These are phyloP conservation scores for Scheffersomyces lignosus DNA, from an alignment of 805 yeast genomes.

Conservation along the genomic window DNA sequence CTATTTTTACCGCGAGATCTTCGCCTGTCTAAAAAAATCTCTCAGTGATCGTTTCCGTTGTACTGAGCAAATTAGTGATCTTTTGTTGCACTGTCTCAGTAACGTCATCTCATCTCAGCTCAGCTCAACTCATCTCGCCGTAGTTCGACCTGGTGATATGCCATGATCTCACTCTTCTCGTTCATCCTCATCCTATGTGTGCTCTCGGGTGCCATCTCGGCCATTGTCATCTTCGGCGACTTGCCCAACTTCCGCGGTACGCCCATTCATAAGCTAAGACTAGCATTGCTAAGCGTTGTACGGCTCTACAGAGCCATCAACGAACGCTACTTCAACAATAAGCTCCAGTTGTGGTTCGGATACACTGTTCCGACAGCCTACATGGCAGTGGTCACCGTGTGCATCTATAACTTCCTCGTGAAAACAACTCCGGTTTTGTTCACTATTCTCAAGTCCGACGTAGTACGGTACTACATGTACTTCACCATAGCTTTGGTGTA, in stretches of 20 bases:
- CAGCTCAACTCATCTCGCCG: no score
- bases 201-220: slow-evolving; percentile 15
- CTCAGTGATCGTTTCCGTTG: no score
- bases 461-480: slow-evolving; percentile 18
- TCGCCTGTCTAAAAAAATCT: no score
- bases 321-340: slow-evolving; percentile 18
- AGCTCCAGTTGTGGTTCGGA: slow-evolving; percentile 22
- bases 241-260: slow-evolving; percentile 43
- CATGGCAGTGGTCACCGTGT: slow-evolving; percentile 30
- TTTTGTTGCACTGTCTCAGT: no score
- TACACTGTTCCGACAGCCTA: slow-evolving; percentile 50
- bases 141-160: no score
- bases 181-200: slow-evolving; percentile 4
- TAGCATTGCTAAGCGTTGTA: slow-evolving; percentile 4
- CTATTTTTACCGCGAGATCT: no score
- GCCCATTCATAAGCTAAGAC: slow-evolving; percentile 24
- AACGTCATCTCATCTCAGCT: no score
- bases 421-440: slow-evolving; percentile 21
- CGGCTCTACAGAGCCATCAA: slow-evolving; percentile 17
- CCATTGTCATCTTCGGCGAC: slow-evolving; percentile 49
- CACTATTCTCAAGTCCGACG: slow-evolving; percentile 8
- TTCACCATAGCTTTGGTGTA: slow-evolving; percentile 33
- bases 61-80: no score
- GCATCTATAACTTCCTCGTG: slow-evolving; percentile 32
- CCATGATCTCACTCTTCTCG: background rate